phyloP scores from a whole-genome alignment of 2,329 filamentous ascomycete genomes.

The Hypoxylon sp. region DNA sequence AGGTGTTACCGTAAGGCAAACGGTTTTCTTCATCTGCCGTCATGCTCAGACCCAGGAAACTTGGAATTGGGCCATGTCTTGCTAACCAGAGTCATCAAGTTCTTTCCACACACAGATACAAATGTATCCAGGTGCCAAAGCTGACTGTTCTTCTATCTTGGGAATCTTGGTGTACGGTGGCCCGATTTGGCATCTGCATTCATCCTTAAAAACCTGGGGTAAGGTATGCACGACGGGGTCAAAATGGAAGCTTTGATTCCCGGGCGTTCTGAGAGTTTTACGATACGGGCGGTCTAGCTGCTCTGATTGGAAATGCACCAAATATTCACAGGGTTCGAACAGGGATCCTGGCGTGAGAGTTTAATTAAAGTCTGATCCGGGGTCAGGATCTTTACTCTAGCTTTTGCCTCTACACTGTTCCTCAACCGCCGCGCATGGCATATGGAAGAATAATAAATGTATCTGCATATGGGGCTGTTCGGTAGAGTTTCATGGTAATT shows the following conservation, averaged over 20 bases:
- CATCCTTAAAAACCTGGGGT: conserved; percentile 39
- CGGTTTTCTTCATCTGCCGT: not conserved
- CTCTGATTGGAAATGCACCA: conserved; percentile 37
- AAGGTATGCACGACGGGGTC: conserved; percentile 26
- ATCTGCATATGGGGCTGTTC: not conserved
- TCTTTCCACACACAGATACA: not conserved
- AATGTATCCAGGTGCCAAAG: not conserved
- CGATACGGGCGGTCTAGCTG: conserved; percentile 18
- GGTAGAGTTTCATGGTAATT: not conserved
- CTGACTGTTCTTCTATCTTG: conserved; percentile 10
- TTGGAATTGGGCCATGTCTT: not conserved
- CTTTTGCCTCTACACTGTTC: not conserved
- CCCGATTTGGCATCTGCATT: conserved; percentile 42
- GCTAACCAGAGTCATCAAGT: not conserved
- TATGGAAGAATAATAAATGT: too few relatives aligned
- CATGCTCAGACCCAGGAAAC: not conserved
- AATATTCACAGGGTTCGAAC: conserved; percentile 29
- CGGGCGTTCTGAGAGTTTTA: conserved; percentile 21
- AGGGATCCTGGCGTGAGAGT: conserved; percentile 37
- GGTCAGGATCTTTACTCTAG: conserved; percentile 26
- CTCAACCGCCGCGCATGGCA: not conserved
- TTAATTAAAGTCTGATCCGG: conserved; percentile 44
- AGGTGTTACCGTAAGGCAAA: conserved; percentile 29
- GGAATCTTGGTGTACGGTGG: conserved; percentile 4
- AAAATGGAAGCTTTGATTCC: conserved; percentile 37